phyloP scores from a whole-genome alignment of 2,329 filamentous ascomycete genomes.

The Neofusicoccum sp. region DNA sequence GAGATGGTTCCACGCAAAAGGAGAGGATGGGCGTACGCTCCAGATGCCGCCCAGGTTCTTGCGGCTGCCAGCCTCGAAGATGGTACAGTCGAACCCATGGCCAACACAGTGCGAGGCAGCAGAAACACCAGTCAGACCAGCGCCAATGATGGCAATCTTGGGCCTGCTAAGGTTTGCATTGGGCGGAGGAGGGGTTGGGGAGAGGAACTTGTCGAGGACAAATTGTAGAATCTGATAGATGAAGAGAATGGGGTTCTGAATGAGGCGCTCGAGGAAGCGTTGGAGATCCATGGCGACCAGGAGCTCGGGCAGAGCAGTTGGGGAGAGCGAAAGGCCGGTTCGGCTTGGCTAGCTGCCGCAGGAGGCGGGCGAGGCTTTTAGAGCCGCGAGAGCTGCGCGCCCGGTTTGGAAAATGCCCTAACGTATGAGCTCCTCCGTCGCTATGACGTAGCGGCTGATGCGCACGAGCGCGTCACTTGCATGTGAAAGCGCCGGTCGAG shows the following conservation, averaged over 20 bases:
- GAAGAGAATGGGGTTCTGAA: constrained; percentile 53
- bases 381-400: neutral
- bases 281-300: constrained; percentile 16
- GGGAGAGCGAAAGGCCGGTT: neutral
- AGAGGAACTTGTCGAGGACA: constrained; percentile 62
- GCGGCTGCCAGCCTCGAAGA: constrained; percentile 71
- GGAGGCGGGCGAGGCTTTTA: neutral
- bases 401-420: neutral
- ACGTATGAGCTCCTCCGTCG: neutral
- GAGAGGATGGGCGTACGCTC: constrained; percentile 55
- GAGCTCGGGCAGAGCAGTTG: neutral
- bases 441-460: neutral
- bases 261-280: constrained; percentile 25
- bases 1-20: neutral
- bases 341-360: neutral
- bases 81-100: constrained; percentile 77
- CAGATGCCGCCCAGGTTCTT: constrained; percentile 75
- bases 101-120: constrained; percentile 80
- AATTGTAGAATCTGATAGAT: constrained; percentile 66
- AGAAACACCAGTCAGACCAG: constrained; percentile 68
- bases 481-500: neutral
- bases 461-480: neutral
- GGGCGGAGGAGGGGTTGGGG: constrained; percentile 66
- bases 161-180: constrained; percentile 58
- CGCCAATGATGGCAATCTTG: constrained; percentile 50